These are phyloP conservation scores for Forsythia suspensa DNA, from an alignment of 257 asterid species.

Conservation along the genomic window DNA sequence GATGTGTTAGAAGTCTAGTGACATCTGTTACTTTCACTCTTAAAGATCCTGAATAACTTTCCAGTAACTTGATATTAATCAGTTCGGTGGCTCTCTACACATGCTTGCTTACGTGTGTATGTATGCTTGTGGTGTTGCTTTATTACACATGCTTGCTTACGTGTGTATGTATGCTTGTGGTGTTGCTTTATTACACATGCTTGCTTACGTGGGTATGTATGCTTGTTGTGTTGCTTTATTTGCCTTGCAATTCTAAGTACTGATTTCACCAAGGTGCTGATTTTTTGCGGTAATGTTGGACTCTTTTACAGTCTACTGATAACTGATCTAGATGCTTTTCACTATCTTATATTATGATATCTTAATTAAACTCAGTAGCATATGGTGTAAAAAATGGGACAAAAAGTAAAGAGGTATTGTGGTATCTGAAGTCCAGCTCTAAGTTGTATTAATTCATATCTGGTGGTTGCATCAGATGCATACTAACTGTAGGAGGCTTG, in stretches of 20 bases:
- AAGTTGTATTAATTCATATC: background rate
- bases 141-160: background rate
- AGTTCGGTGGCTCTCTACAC: background rate
- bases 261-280: background rate
- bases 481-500: background rate
- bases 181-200: background rate
- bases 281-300: background rate
- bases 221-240: too few relatives aligned
- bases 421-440: background rate
- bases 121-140: background rate
- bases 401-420: background rate
- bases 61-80: background rate
- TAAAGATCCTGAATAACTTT: background rate
- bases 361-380: too few relatives aligned
- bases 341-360: too few relatives aligned
- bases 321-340: too few relatives aligned
- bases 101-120: background rate
- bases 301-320: background rate
- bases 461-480: background rate
- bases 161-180: background rate
- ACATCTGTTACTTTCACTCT: background rate
- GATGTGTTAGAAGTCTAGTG: background rate
- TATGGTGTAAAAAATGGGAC: too few relatives aligned
- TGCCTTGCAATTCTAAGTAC: background rate
- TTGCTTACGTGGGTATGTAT: too few relatives aligned